phyloP scores from a whole-genome alignment of 805 yeast species.

The Soucietia sequanensis region DNA sequence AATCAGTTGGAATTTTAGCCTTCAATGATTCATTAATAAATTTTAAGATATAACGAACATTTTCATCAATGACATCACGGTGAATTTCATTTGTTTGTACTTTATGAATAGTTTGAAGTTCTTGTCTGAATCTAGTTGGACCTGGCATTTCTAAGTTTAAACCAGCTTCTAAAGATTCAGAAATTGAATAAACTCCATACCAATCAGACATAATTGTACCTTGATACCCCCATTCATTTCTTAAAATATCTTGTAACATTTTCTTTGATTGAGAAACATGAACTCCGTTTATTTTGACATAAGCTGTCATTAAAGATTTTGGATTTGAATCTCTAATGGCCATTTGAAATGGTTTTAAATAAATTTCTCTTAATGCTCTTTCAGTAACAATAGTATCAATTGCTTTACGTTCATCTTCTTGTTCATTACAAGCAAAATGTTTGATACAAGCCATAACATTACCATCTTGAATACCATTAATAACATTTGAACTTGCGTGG shows the following conservation, averaged over 20 bases:
- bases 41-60: conserved; percentile 47
- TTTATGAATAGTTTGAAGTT: conserved; percentile 39
- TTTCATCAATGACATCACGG: conserved; percentile 41
- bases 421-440: conserved; percentile 64
- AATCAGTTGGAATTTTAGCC: conserved; percentile 40
- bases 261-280: conserved; percentile 50
- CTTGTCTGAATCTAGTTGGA: conserved; percentile 47
- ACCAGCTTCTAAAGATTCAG: conserved; percentile 51
- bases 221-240: conserved; percentile 56
- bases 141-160: conserved; percentile 72
- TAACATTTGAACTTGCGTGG: conserved; percentile 47
- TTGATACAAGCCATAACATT: conserved; percentile 57
- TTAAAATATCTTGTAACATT: conserved; percentile 45
- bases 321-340: conserved; percentile 56
- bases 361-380: conserved; percentile 65
- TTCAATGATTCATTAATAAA: conserved; percentile 44
- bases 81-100: conserved; percentile 41
- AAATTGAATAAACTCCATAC: conserved; percentile 55
- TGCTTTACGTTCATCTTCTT: conserved; percentile 52
- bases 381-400: conserved; percentile 52
- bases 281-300: conserved; percentile 61
- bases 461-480: conserved; percentile 54
- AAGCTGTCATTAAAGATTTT: conserved; percentile 57
- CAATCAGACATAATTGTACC: conserved; percentile 65
- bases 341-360: conserved; percentile 61